Conservation (phyloP, 2,329 filamentous ascomycete genomes). For the Stylonectria norvegica region DNA sequence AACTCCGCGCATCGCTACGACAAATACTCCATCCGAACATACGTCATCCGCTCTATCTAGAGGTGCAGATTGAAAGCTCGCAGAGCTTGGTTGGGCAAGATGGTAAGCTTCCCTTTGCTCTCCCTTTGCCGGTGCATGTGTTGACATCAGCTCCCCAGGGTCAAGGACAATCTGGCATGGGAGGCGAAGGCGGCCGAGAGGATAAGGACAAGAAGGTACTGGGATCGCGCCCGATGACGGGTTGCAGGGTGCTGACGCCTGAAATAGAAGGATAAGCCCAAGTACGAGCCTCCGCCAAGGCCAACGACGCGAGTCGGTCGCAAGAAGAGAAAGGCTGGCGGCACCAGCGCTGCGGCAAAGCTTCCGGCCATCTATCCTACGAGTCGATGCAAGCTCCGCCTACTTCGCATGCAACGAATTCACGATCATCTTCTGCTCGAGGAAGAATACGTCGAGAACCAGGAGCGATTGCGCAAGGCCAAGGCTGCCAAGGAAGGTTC, state of each 20-base stretch:
- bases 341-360: constrained; percentile 91
- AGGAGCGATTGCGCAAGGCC: constrained; percentile 90
- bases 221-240: not conserved
- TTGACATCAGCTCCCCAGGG: constrained; percentile 49
- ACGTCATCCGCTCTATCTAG: constrained; percentile 5
- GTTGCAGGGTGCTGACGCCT: constrained; percentile 16
- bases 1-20: constrained; percentile 16
- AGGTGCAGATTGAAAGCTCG: constrained; percentile 19
- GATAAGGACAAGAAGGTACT: constrained; percentile 91
- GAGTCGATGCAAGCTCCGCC: constrained; percentile 93
- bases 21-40: constrained; percentile 9
- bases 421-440: constrained; percentile 96
- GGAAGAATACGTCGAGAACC: constrained; percentile 98
- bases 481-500: constrained; percentile 74
- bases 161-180: constrained; percentile 85
- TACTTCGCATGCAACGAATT: constrained; percentile 96
- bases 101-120: constrained; percentile 29
- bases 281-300: constrained; percentile 97
- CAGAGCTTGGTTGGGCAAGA: constrained; percentile 32
- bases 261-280: constrained; percentile 94
- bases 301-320: constrained; percentile 95
- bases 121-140: constrained; percentile 3
- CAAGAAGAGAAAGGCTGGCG: constrained; percentile 96
- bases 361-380: constrained; percentile 92
- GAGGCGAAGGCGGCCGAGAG: constrained; percentile 74